Base-by-base conservation (phyloP, 306 rosid species). In the Ziziphus jujuba region DNA sequence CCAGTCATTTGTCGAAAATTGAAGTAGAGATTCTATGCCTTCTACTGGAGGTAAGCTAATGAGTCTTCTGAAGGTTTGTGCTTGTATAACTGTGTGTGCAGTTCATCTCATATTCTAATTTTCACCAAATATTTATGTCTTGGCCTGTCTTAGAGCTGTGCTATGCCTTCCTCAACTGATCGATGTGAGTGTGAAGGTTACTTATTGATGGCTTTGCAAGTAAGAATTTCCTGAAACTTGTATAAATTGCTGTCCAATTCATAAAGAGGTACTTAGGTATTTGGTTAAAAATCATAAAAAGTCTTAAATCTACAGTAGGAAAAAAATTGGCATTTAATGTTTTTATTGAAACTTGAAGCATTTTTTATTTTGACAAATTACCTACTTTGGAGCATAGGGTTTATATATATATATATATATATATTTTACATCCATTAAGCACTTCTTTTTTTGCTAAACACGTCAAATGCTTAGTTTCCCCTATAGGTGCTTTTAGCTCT, bases 21-120 rank as follows among this genome's bases (percentile, higher is more conserved):
- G 91, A 90, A 81, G 82, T 83, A 75, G 78, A 82, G 67, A 87
- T 87, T 61, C 72, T 86, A 71, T 86, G 97, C 82, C 87, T 88
- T 72, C 76, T 90, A 61, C 79, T 93, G 74, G 96, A 93, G 90
- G 98, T 90, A 77, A 45, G 80, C 66, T 63, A 34, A 48, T 24
- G 40, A 22, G 59, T 36, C 16, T 75, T 9, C 61, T 68, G 13
- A 16, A 28, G 51, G 22, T 0, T 48, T 61, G 53, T 56, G 23
- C 16, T 24, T 56, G 23, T 23, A n/a, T 28, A 57, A 47, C 48
- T 40, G 12, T 71, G 34, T 56, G 55, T 57, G 31, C 23, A 47
- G 7, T 61, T 71, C 50, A 50, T 22, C 21, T 31, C 47, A 49
- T 57, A 56, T n/a, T 72, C 61, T 25, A 34, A 61, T 52, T 36